phyloP scores from a whole-genome alignment of 2,329 filamentous ascomycete species.

The Apiospora pterosperma region DNA sequence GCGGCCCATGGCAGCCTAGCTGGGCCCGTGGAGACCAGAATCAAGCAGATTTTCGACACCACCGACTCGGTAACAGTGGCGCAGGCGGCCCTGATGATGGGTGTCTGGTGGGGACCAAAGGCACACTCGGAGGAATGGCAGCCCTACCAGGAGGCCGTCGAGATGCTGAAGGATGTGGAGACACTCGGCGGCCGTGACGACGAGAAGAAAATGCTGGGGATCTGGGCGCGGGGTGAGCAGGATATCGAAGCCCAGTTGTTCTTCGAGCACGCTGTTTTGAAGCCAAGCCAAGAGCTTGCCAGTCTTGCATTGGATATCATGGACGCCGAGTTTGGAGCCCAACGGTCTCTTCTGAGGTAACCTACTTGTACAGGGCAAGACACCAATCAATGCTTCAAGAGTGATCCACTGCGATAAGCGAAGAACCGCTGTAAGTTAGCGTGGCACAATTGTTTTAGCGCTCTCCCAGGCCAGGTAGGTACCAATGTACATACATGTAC shows the following conservation, averaged over 20 bases:
- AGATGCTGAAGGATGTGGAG: slow-evolving; percentile 47
- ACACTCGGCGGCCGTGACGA: slow-evolving; percentile 41
- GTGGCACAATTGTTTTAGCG: not conserved
- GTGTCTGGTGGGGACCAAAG: slow-evolving; percentile 37
- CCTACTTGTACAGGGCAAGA: not conserved
- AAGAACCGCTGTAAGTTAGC: not conserved
- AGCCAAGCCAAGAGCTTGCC: slow-evolving; percentile 45
- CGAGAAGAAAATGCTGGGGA: slow-evolving; percentile 39
- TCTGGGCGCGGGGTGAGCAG: slow-evolving; percentile 40
- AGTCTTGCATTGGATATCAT: slow-evolving; percentile 42
- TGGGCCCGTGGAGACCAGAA: slow-evolving; percentile 2
- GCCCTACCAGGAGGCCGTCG: slow-evolving; percentile 38
- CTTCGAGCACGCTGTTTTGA: slow-evolving; percentile 46
- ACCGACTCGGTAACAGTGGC: slow-evolving; percentile 52
- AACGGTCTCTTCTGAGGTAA: slow-evolving; percentile 1
- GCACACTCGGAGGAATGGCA: slow-evolving; percentile 45
- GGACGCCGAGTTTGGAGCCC: slow-evolving; percentile 33
- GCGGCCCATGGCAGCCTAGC: slow-evolving; percentile 8
- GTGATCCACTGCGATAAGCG: not conserved
- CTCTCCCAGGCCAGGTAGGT: not conserved
- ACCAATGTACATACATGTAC: not conserved
- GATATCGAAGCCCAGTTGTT: slow-evolving; percentile 39
- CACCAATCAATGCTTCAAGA: too few species aligned
- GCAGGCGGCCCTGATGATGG: slow-evolving; percentile 49
- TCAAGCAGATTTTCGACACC: slow-evolving; percentile 31